Evolutionary conservation across 2,329 filamentous ascomycete genomes (phyloP), one percentile per base, ranked within the genome.

Genomic region (Penicillium sp.): DNA sequence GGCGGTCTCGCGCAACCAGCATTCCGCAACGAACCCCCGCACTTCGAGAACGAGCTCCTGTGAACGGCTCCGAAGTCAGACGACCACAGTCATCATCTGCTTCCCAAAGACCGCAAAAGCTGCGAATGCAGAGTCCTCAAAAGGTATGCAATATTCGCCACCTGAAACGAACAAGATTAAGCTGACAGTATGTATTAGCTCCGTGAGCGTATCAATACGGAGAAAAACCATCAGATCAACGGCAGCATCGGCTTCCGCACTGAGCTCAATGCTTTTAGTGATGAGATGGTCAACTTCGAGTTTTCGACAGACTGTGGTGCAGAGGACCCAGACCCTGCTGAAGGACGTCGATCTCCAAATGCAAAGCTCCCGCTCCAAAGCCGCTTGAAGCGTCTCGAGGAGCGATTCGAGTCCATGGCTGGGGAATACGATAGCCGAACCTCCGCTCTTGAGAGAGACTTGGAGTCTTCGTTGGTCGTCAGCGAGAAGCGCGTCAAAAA

Each of bases 161-260:
- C n/a, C 45, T 27, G 35, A 8, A 41, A 41, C 32, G 36, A 29
- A 27, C 28, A 11, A 25, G 5, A 32, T 39, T 26, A 6, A 7
- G 18, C 51, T 56, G 33, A 57, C 33, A 13, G 24, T 26, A 26
- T 40, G 8, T n/a, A 40, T 46, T 54, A 73, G 68, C 72, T 84
- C 38, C 86, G 90, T 13, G 90, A 96, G 70, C 84, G 91, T 32
- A 76, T 96, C 0, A 85, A 91, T 59, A 84, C 81, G 41, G 90
- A 95, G 66, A 89, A 90, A 67, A 82, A 80, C 47, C 80, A 84
- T 0, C 81, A 90, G 12, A 81, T 83, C 4, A 81, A 83, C 7
- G 82, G 84, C 0, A 87, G 90, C 52, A 76, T 78, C 3, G 79
- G 79, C 3, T 70, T 96, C 11, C 82, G 85, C 65, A 80, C 82